Conservation (phyloP, 1,139 yeast species). For the Tardiomyces depauwii region DNA sequence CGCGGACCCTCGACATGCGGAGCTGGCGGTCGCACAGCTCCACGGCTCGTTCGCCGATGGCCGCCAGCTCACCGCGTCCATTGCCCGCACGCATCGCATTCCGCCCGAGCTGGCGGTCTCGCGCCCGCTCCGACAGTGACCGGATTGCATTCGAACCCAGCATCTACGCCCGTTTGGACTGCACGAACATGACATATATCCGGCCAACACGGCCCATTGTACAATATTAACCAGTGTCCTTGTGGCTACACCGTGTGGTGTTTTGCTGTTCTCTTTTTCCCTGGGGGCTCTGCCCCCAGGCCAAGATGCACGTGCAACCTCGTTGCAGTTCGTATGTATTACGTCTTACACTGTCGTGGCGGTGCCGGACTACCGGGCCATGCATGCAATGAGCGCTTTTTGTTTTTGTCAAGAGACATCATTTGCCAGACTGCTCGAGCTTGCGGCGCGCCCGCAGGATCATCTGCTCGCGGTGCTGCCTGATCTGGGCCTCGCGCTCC, state of each 20-base stretch:
- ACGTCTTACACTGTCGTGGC: background rate
- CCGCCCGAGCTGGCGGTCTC: slow-evolving; percentile 1
- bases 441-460: slow-evolving; percentile 37
- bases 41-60: slow-evolving; percentile 21
- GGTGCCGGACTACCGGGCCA: background rate
- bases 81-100: slow-evolving; percentile 15
- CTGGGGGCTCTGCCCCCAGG: background rate
- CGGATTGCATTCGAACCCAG: too few relatives aligned
- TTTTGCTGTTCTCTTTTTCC: too few relatives aligned
- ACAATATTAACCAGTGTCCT: too few relatives aligned
- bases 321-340: slow-evolving; percentile 2
- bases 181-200: too few relatives aligned
- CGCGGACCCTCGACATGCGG: slow-evolving; percentile 12
- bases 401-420: background rate
- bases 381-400: background rate
- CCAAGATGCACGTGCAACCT: slow-evolving; percentile 3
- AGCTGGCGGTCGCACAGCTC: slow-evolving; percentile 13
- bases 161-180: too few relatives aligned
- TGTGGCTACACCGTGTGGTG: too few relatives aligned
- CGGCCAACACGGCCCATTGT: too few relatives aligned
- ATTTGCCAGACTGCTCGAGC: slow-evolving; percentile 20
- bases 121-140: too few relatives aligned
- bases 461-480: slow-evolving; percentile 40
- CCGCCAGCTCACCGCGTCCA: slow-evolving; percentile 13
- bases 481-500: slow-evolving; percentile 32